A percentile compares a stretch with the other conserved stretches of the same genome.
These are phyloP conservation scores for Plasmopara muralis DNA, from an alignment of 352 stramenopile genomes.

Conservation along the genomic window DNA sequence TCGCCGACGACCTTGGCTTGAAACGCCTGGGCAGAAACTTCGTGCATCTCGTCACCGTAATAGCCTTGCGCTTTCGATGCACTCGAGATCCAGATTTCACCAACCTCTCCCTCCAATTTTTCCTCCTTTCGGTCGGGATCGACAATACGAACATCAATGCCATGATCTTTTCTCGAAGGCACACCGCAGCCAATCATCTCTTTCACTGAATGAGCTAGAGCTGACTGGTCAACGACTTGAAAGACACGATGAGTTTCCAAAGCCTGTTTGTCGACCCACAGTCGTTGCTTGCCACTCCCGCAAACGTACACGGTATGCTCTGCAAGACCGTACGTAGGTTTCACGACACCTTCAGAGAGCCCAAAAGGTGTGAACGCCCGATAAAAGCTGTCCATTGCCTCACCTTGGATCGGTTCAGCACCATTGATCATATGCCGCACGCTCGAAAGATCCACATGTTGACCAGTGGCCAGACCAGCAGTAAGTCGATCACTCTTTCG, in stretches of 20 bases:
- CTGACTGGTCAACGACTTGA: constrained; percentile 28
- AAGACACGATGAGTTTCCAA: constrained; percentile 81
- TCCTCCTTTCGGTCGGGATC: constrained; percentile 59
- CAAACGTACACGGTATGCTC: constrained; percentile 99
- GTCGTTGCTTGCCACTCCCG: constrained; percentile 81
- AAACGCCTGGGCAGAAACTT: constrained; percentile 87
- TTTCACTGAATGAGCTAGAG: constrained; percentile 22
- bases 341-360: constrained; percentile 85
- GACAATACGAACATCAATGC: constrained; percentile 93
- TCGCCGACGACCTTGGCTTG: constrained; percentile 59
- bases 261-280: constrained; percentile 86
- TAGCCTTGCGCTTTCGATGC: constrained; percentile 93
- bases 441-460: constrained; percentile 85
- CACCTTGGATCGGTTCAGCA: constrained; percentile 94
- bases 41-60: constrained; percentile 71
- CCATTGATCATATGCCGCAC: constrained; percentile 98
- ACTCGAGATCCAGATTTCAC: constrained; percentile 86
- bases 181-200: constrained; percentile 94
- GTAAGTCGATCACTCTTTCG: constrained; percentile 87
- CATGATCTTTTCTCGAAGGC: constrained; percentile 69
- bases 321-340: constrained; percentile 98
- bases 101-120: constrained; percentile 52
- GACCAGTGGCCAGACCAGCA: constrained; percentile 13
- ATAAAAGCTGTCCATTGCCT: constrained; percentile 85
- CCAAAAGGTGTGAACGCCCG: constrained; percentile 85